phyloP scores from a whole-genome alignment of 2,329 filamentous ascomycete genomes.

The Mycosphaerella sp. region DNA sequence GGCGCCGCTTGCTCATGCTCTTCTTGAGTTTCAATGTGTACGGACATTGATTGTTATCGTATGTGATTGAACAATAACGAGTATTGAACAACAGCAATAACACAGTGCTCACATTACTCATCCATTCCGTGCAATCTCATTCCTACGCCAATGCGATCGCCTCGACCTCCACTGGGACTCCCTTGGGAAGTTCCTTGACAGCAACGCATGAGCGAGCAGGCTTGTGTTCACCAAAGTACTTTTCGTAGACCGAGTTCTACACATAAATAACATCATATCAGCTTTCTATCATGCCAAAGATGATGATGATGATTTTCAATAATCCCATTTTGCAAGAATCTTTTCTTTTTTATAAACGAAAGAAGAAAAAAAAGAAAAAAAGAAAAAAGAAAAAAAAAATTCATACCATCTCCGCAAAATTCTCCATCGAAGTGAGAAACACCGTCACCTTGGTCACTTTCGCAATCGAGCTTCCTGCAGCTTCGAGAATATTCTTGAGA shows the following conservation, averaged over 20 bases:
- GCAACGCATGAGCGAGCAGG: constrained; percentile 85
- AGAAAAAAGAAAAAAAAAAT: too few relatives aligned
- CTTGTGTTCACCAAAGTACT: constrained; percentile 69
- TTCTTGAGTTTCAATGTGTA: neutral
- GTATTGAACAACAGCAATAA: too few relatives aligned
- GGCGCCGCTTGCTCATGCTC: neutral
- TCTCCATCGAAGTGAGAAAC: constrained; percentile 85
- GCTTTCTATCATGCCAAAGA: too few relatives aligned
- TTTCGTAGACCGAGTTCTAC: constrained; percentile 72
- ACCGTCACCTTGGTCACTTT: constrained; percentile 80
- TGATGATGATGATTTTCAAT: too few relatives aligned
- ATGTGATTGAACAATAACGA: neutral
- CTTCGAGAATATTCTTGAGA: constrained; percentile 74
- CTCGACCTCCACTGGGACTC: constrained; percentile 85
- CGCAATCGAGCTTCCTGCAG: constrained; percentile 69
- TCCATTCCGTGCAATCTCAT: neutral
- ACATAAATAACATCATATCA: neutral
- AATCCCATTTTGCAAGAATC: too few relatives aligned
- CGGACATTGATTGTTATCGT: neutral
- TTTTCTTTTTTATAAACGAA: too few relatives aligned
- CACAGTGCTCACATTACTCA: neutral
- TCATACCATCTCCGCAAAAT: constrained; percentile 65
- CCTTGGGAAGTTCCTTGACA: constrained; percentile 81
- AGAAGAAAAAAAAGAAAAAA: too few relatives aligned
- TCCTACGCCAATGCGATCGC: constrained; percentile 57